These are phyloP conservation scores for Myriosclerotinia curreyana DNA, from an alignment of 2,329 filamentous ascomycete species.

Conservation along the genomic window DNA sequence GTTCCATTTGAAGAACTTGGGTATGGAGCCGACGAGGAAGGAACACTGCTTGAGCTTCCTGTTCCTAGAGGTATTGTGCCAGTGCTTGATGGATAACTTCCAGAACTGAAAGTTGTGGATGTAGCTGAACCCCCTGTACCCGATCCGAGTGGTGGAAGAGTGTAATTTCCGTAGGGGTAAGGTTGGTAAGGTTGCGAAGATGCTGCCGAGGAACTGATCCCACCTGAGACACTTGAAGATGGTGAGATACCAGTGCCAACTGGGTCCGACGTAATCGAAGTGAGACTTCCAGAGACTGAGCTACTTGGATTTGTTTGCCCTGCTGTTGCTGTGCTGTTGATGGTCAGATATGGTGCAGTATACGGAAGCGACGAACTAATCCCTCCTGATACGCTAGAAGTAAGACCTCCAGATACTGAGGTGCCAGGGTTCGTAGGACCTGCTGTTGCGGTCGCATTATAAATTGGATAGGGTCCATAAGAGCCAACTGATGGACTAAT, in stretches of 20 bases:
- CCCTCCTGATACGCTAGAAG: slow-evolving; percentile 14
- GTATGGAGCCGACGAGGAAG: slow-evolving; percentile 23
- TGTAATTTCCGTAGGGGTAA: slow-evolving; percentile 15
- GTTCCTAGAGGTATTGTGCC: slow-evolving; percentile 12
- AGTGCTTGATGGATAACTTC: slow-evolving; percentile 19
- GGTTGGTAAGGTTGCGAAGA: slow-evolving; percentile 16
- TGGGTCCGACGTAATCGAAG: slow-evolving; percentile 3
- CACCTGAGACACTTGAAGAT: slow-evolving; percentile 21
- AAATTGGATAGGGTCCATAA: slow-evolving; percentile 4
- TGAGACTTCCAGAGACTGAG: not conserved
- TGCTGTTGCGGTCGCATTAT: slow-evolving; percentile 14
- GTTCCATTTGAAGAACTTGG: slow-evolving; percentile 23
- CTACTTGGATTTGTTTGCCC: slow-evolving; percentile 20
- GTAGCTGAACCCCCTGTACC: slow-evolving; percentile 8
- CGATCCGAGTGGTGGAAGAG: slow-evolving; percentile 3
- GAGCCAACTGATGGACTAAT: not conserved
- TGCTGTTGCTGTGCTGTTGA: slow-evolving; percentile 20
- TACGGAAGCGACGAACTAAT: slow-evolving; percentile 14
- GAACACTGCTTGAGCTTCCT: slow-evolving; percentile 20
- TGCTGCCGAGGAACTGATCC: slow-evolving; percentile 14
- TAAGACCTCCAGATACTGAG: not conserved
- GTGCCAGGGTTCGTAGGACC: slow-evolving; percentile 20
- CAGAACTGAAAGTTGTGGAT: not conserved
- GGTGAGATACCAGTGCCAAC: not conserved
- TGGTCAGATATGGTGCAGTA: slow-evolving; percentile 24